Evolutionary conservation across 2,329 filamentous ascomycete genomes (phyloP).

Genomic region (Westerdykella aurantiaca): DNA sequence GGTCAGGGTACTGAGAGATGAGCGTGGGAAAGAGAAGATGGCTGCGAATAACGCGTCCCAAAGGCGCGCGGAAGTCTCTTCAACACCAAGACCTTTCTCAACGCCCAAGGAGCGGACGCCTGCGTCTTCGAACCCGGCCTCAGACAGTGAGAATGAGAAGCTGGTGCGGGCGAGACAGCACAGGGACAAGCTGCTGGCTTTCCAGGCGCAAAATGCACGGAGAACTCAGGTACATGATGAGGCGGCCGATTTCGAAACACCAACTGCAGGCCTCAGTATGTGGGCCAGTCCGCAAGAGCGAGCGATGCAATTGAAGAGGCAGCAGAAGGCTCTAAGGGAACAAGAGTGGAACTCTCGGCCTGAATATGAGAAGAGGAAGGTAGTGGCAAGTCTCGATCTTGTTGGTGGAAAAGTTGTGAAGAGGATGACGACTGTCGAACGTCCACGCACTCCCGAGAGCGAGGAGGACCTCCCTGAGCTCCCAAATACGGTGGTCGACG

Average conservation of each 20-base stretch:
- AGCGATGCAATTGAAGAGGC: constrained; percentile 74
- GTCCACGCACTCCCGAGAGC: constrained; percentile 49
- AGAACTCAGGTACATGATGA: constrained; percentile 84
- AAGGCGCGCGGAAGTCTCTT: constrained; percentile 59
- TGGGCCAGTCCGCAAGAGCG: constrained; percentile 82
- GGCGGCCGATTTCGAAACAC: constrained; percentile 66
- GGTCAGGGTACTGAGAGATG: constrained; percentile 74
- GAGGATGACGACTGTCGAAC: constrained; percentile 57
- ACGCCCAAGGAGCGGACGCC: constrained; percentile 30
- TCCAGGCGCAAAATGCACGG: constrained; percentile 78
- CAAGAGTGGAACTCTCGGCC: constrained; percentile 80
- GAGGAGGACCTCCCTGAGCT: constrained; percentile 42
- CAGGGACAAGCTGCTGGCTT: constrained; percentile 71
- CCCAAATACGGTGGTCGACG: constrained; percentile 9
- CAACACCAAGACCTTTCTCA: constrained; percentile 56
- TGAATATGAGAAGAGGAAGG: constrained; percentile 81
- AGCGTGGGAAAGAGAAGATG: constrained; percentile 83
- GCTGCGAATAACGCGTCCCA: constrained; percentile 68
- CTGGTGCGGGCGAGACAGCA: constrained; percentile 68
- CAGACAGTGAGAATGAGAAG: constrained; percentile 49
- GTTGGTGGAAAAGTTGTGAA: constrained; percentile 70
- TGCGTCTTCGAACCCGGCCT: constrained; percentile 34
- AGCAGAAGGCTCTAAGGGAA: constrained; percentile 76
- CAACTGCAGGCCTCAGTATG: constrained; percentile 58
- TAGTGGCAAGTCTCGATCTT: constrained; percentile 80